phyloP scores from a whole-genome alignment of 257 asterid genomes.

The Mentha longifolia region DNA sequence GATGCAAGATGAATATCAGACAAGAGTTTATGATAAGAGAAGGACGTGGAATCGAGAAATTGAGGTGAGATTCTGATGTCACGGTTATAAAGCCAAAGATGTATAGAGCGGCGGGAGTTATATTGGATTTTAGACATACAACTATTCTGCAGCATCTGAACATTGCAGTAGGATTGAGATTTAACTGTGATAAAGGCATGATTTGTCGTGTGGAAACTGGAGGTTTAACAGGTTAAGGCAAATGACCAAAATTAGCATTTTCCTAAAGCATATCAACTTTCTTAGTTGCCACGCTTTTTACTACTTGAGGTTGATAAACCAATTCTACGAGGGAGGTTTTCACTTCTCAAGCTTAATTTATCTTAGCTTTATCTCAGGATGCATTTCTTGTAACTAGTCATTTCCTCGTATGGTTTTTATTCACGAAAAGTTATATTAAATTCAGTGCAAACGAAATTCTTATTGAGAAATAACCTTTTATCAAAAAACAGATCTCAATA shows the following conservation, averaged over 20 bases:
- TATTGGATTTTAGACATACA: neutral
- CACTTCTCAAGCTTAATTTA: neutral
- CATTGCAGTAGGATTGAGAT: neutral
- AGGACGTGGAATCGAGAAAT: neutral
- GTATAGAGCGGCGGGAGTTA: neutral
- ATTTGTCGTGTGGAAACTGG: neutral
- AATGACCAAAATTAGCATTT: neutral
- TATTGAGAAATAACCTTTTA: conserved; percentile 3
- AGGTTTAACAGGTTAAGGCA: neutral
- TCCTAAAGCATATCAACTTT: neutral
- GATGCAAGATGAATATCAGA: neutral
- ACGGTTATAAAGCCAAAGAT: neutral
- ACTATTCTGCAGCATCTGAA: conserved; percentile 5
- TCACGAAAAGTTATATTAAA: neutral
- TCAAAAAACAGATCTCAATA: neutral
- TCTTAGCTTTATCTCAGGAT: neutral
- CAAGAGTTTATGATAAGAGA: neutral
- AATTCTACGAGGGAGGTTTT: neutral
- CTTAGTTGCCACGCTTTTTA: neutral
- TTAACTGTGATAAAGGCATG: neutral
- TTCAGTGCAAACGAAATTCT: neutral
- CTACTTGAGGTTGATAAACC: conserved; percentile 10
- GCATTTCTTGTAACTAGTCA: neutral
- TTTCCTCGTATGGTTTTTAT: conserved; percentile 6
- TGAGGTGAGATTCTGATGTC: neutral